A percentile compares a stretch with the other conserved stretches of the same genome.
Evolutionary conservation across 208 protist genomes (phyloP).

Genomic region (Crithidia bombi): DNA sequence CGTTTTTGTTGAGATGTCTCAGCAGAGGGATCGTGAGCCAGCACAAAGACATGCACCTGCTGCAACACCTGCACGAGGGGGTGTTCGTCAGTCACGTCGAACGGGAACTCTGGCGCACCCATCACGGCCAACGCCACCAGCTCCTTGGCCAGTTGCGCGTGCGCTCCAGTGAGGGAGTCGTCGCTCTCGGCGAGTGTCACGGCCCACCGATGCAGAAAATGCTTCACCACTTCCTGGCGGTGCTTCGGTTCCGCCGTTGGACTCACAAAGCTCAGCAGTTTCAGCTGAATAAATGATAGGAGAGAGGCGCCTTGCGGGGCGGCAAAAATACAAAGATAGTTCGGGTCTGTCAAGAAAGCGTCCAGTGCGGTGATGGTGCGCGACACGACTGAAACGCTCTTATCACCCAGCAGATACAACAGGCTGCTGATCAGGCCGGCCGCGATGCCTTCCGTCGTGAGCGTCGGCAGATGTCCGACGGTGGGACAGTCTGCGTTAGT

Average conservation of each 20-base stretch:
- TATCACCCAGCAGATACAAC: constrained; percentile 78
- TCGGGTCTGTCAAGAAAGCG: constrained; percentile 59
- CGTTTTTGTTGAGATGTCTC: not conserved
- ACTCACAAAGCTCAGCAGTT: constrained; percentile 55
- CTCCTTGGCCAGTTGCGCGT: constrained; percentile 58
- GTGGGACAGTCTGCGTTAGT: not conserved
- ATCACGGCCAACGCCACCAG: constrained; percentile 52
- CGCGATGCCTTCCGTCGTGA: constrained; percentile 26
- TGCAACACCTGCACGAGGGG: constrained; percentile 66
- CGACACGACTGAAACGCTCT: constrained; percentile 69
- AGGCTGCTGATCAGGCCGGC: constrained; percentile 68
- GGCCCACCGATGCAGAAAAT: constrained; percentile 78
- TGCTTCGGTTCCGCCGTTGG: constrained; percentile 35
- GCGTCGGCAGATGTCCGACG: constrained; percentile 2
- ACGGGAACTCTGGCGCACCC: constrained; percentile 53
- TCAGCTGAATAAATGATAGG: constrained; percentile 66
- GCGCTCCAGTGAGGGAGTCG: constrained; percentile 26
- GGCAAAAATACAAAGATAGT: constrained; percentile 39
- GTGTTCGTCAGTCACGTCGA: constrained; percentile 56
- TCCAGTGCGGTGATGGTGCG: constrained; percentile 72
- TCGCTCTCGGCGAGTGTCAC: constrained; percentile 43
- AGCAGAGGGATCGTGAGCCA: constrained; percentile 13
- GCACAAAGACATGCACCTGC: constrained; percentile 43
- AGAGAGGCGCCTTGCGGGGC: constrained; percentile 45
- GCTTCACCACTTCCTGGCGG: constrained; percentile 46